Percentiles rank a stretch among this genome's conserved stretches.
Conservation (phyloP, 176 grass and related monocot genomes). For the Themeda triandra region DNA sequence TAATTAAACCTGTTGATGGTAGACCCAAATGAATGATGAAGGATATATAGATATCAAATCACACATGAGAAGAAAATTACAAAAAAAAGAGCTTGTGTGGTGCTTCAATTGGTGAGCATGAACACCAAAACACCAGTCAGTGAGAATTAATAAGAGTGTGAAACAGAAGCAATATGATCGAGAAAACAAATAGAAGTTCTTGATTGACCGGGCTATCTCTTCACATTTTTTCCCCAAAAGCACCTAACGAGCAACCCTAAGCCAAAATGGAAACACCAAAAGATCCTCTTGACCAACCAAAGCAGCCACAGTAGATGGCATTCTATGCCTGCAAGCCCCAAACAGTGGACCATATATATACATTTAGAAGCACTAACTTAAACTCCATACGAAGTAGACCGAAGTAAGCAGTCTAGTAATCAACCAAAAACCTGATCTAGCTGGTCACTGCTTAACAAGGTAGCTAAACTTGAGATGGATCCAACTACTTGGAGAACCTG, state of each 20-base stretch:
- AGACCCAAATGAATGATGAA: neutral
- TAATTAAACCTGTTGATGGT: neutral
- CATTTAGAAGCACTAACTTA: slow-evolving; percentile 22
- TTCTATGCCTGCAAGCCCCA: slow-evolving; percentile 21
- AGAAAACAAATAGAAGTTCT: neutral
- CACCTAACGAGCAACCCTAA: slow-evolving; percentile 16
- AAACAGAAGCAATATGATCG: neutral
- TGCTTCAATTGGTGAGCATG: neutral
- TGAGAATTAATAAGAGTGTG: neutral
- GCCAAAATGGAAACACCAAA: slow-evolving; percentile 25
- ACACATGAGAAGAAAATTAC: neutral
- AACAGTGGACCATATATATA: slow-evolving; percentile 31
- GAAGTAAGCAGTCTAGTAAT: slow-evolving; percentile 42
- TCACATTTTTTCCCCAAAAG: neutral
- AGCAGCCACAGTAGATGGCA: neutral
- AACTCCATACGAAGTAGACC: slow-evolving; percentile 19
- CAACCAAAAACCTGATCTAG: slow-evolving; percentile 21
- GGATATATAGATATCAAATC: neutral
- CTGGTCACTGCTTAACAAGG: slow-evolving; percentile 30
- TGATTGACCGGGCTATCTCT: neutral
- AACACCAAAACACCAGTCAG: neutral
- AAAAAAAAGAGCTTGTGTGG: neutral
- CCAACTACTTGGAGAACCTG: slow-evolving; percentile 71
- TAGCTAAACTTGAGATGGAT: slow-evolving; percentile 39
- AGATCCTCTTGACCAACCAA: neutral